Evolutionary conservation across 2,329 filamentous ascomycete genomes (phyloP).

Genomic region (Exutisphaerella laricina): DNA sequence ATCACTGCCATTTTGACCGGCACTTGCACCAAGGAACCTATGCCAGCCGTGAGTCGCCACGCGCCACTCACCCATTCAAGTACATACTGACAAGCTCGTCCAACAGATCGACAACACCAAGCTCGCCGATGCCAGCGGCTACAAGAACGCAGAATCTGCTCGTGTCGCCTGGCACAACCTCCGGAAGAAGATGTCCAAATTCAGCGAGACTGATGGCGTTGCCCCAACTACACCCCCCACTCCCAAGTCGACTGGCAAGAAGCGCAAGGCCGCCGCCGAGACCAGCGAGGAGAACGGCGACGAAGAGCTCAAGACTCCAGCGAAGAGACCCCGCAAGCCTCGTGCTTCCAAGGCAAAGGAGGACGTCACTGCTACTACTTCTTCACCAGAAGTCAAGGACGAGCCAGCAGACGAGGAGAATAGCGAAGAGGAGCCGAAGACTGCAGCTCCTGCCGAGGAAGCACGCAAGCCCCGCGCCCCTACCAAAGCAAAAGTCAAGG

Average conservation of each 20-base stretch:
- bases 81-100: background rate
- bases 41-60: slow-evolving; percentile 17
- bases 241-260: slow-evolving; percentile 12
- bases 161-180: slow-evolving; percentile 2
- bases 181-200: slow-evolving; percentile 11
- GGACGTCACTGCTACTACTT: background rate
- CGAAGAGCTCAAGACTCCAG: slow-evolving; percentile 15
- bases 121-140: slow-evolving; percentile 1
- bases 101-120: slow-evolving; percentile 6
- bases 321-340: slow-evolving; percentile 19
- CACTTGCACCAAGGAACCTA: slow-evolving; percentile 13
- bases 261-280: slow-evolving; percentile 19
- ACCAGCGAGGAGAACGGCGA: slow-evolving; percentile 14
- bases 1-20: slow-evolving; percentile 13
- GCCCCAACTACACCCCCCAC: slow-evolving; percentile 2
- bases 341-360: slow-evolving; percentile 10
- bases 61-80: background rate
- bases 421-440: slow-evolving; percentile 9
- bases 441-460: too few species aligned
- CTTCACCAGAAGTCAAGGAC: too few species aligned
- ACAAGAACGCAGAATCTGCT: background rate
- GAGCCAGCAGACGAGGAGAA: slow-evolving; percentile 20
- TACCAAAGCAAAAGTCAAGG: slow-evolving; percentile 7
- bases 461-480: too few species aligned
- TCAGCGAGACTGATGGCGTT: slow-evolving; percentile 2